Conservation (phyloP, 108 stramenopile species). For the Mediolabrus comicus region DNA sequence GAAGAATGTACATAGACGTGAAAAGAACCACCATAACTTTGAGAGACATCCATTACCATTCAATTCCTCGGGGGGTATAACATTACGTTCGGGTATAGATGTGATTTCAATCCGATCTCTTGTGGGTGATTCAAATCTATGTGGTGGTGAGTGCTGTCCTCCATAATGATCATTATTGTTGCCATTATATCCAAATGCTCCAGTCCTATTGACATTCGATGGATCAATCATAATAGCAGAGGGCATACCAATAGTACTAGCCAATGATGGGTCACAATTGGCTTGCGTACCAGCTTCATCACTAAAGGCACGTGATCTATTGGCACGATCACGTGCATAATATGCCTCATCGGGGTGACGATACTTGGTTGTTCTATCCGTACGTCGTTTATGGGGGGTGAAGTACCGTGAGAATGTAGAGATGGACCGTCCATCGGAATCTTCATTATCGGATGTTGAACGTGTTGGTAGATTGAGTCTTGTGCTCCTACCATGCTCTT, state of each 20-base stretch:
- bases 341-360: constrained; percentile 2
- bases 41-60: constrained; percentile 10
- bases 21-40: constrained; percentile 24
- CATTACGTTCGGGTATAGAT: constrained; percentile 41
- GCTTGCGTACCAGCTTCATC: constrained; percentile 16
- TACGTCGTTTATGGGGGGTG: neutral
- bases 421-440: constrained; percentile 3
- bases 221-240: constrained; percentile 14
- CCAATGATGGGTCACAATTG: constrained; percentile 21
- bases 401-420: constrained; percentile 3
- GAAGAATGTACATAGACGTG: constrained; percentile 29
- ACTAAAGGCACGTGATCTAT: constrained; percentile 6
- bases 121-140: neutral
- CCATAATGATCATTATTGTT: neutral
- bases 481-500: neutral
- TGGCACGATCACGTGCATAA: neutral
- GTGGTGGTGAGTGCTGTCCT: neutral
- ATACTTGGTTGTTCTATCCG: neutral
- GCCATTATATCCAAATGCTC: neutral
- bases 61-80: constrained; percentile 13
- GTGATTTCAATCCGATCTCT: constrained; percentile 45
- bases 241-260: constrained; percentile 35
- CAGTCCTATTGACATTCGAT: neutral
- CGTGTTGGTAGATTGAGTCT: constrained; percentile 2
- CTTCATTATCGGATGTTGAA: neutral